These are phyloP conservation scores for Verbena officinalis DNA, from an alignment of 257 asterid species.

Conservation along the genomic window DNA sequence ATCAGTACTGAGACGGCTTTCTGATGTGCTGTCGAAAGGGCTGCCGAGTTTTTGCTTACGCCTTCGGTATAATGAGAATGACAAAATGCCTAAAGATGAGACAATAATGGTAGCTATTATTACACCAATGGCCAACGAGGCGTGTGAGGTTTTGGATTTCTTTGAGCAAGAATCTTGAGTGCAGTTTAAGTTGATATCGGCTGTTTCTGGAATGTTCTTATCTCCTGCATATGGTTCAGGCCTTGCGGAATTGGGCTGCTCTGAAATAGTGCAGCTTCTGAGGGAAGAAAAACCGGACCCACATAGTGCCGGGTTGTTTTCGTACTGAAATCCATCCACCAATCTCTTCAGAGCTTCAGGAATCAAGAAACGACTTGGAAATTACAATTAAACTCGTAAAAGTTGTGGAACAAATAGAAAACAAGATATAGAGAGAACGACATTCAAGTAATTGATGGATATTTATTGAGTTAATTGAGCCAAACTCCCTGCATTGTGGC, in stretches of 20 bases:
- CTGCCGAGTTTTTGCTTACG: conserved; percentile 61
- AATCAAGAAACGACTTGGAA: conserved; percentile 27
- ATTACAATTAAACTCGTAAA: conserved; percentile 8
- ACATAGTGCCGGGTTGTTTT: conserved; percentile 75
- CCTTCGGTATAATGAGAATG: conserved; percentile 53
- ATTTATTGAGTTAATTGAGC: too few species aligned
- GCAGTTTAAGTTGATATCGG: conserved; percentile 72
- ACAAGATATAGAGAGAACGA: not conserved
- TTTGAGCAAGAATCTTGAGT: conserved; percentile 54
- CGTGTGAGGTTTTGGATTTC: conserved; percentile 55
- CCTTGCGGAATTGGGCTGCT: conserved; percentile 41
- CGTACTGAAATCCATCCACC: conserved; percentile 66
- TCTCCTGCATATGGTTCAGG: conserved; percentile 73
- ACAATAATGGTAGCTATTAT: conserved; percentile 43
- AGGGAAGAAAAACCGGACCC: conserved; percentile 73
- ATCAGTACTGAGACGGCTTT: conserved; percentile 48
- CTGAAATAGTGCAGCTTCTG: conserved; percentile 50
- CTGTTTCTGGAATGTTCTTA: conserved; percentile 80
- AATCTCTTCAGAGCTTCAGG: conserved; percentile 83
- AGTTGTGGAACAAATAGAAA: not conserved
- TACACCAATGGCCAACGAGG: conserved; percentile 64
- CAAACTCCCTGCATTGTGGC: too few species aligned
- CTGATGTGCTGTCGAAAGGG: conserved; percentile 39
- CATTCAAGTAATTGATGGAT: not conserved
- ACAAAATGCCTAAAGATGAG: conserved; percentile 46